phyloP scores from a whole-genome alignment of 169 alveolate species.

The Theileria sp. region DNA sequence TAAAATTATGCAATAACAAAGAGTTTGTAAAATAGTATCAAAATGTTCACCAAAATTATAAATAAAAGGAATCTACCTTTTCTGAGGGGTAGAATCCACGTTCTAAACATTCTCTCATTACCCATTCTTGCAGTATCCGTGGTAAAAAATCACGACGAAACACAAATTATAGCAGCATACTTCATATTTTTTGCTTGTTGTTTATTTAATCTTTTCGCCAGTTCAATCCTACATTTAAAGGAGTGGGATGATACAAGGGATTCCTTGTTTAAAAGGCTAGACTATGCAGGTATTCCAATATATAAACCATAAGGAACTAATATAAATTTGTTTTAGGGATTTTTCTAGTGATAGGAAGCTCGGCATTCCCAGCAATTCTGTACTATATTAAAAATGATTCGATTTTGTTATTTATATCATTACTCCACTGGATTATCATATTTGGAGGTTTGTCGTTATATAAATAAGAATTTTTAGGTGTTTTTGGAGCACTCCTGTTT shows the following conservation, averaged over 20 bases:
- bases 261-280: slow-evolving; percentile 14
- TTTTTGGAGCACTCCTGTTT: slow-evolving; percentile 39
- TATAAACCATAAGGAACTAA: background rate
- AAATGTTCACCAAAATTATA: background rate
- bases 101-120: slow-evolving; percentile 51
- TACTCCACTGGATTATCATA: slow-evolving; percentile 59
- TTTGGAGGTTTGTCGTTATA: slow-evolving; percentile 58
- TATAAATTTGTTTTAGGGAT: slow-evolving; percentile 50
- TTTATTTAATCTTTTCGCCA: slow-evolving; percentile 46
- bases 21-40: background rate
- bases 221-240: slow-evolving; percentile 52
- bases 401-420: slow-evolving; percentile 29
- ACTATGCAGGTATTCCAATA: slow-evolving; percentile 12
- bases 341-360: slow-evolving; percentile 77
- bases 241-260: slow-evolving; percentile 7
- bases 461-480: slow-evolving; percentile 23
- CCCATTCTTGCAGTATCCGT: slow-evolving; percentile 67
- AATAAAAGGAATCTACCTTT: slow-evolving; percentile 43
- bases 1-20: background rate
- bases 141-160: background rate
- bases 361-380: slow-evolving; percentile 66
- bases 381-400: slow-evolving; percentile 44
- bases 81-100: slow-evolving; percentile 72
- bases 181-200: slow-evolving; percentile 47
- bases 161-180: slow-evolving; percentile 24